Percentiles rank a stretch among this genome's conserved stretches.
These are phyloP conservation scores for Cucurbitaria berberidis DNA, from an alignment of 2,329 filamentous ascomycete genomes.

Conservation along the genomic window DNA sequence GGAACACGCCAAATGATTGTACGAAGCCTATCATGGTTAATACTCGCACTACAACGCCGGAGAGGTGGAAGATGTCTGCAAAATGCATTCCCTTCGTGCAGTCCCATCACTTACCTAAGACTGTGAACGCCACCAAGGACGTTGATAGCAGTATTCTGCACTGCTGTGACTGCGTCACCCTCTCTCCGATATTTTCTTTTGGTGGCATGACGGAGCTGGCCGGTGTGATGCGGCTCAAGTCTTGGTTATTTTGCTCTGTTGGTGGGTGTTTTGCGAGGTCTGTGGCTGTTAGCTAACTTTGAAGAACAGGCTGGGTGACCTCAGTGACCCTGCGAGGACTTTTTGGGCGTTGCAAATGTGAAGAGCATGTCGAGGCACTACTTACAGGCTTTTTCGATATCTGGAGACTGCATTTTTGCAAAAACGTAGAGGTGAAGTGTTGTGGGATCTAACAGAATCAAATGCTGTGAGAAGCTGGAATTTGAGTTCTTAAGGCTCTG, in stretches of 20 bases:
- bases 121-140: constrained; percentile 19
- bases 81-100: background rate
- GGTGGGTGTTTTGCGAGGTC: background rate
- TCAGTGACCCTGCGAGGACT: background rate
- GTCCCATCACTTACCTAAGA: constrained; percentile 13
- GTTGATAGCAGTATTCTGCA: constrained; percentile 18
- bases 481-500: background rate
- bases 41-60: no score
- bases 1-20: constrained; percentile 32
- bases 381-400: background rate
- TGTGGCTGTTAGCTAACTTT: background rate
- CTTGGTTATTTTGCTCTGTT: background rate
- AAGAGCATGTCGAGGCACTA: background rate
- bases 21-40: constrained; percentile 20
- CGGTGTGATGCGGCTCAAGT: background rate
- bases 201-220: background rate
- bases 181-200: constrained; percentile 11
- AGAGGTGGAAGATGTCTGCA: background rate
- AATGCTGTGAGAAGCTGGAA: background rate
- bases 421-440: background rate
- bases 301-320: background rate
- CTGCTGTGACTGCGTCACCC: constrained; percentile 22
- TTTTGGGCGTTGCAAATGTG: no score
- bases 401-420: background rate
- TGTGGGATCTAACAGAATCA: background rate